Evolutionary conservation across 306 rosid genomes (phyloP), one percentile per base, ranked within the genome.

Genomic region (Arachis hypogaea): DNA sequence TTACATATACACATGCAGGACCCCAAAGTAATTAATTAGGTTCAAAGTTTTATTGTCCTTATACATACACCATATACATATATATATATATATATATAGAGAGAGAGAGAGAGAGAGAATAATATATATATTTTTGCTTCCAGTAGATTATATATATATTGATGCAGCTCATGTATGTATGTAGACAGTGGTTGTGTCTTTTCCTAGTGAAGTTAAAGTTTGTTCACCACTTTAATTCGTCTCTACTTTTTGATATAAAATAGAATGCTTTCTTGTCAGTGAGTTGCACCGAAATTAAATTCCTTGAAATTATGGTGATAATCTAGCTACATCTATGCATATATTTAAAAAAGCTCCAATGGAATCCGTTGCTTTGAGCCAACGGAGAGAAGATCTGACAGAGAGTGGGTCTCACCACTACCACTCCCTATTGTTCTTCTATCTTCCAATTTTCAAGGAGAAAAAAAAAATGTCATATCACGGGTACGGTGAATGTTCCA

Each of bases 241-340:
- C 36, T 50, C 50, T 69, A 8, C 42, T 28, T 41, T n/a, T 5
- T 9, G 7, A 63, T 14, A 14, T 62, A 40, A 38, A 61, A 61
- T 36, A 45, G 9, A 61, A 61, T 36, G 66, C 28, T 9, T 11
- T 11, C 12, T 38, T 62, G 22, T 41, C 18, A 8, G 36, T 9
- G 38, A 63, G 43, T 63, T 63, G 68, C 46, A 50, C 72, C 72
- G 47, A 67, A 49, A 66, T 66, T 66, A 67, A 49, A 66, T 66
- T 66, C n/a, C 71, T 29, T 29, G 33, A 47, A 30, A 30, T 66
- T 47, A 46, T 7, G 11, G 3, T 50, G 51, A 2, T 50, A 11
- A 29, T 47, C 28, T n/a, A 54, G 11, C 33, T 33, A 5, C 52
- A 42, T 33, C 3, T 33, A 33, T 33, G 38, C 38, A 33, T 33